Base-by-base conservation (phyloP, 495 filamentous ascomycete genomes). In the Aspergillus egyptiacus region DNA sequence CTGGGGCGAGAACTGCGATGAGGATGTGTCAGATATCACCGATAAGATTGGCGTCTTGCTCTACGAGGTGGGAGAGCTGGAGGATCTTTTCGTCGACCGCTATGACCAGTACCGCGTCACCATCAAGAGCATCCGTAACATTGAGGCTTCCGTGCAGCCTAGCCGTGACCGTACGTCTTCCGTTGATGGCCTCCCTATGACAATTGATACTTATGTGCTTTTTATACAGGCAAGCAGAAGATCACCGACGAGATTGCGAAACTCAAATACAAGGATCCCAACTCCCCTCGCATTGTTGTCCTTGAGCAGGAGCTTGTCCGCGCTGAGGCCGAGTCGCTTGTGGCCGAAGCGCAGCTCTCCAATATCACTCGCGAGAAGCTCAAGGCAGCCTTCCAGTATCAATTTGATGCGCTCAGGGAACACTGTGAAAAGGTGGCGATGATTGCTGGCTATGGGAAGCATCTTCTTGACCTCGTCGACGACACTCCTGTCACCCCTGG, bases 321-420 rank as follows among this genome's bases (percentile, higher is more conserved):
- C 57, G 94, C 93, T 53, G 93, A 98, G 68, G 93, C 93, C 61
- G 93, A 98, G 69, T 97, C 94, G 14, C 81, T 98, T 15, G 93
- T 98, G 32, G 93, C 93, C 56, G 93, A 98, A 69, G 93, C 93
- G 27, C 93, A 98, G 67, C 78, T 98, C 38, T 96, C 90, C 61
- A 98, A 98, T 76, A 98, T 98, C 66, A 97, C 93, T 31, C 91
- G 93, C 59, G 91, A 97, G 72, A 98, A 98, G 81, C 80, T 98
- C 62, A 98, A 98, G 80, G 84, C 91, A 11, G 94, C 93, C 13
- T 98, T 96, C 73, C 85, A 87, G 53, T 98, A 98, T 73, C 93
- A 98, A 62, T 98, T 98, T 59, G 93, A 97, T 66, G 93, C 94
- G 32, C 81, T 98, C 53, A 85, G 88, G 48, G 93, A 98, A 72